A percentile compares a stretch with the other conserved stretches of the same genome.
These are phyloP conservation scores for Grosmannia clavigera DNA, from an alignment of 2,329 filamentous ascomycete species.

Conservation along the genomic window DNA sequence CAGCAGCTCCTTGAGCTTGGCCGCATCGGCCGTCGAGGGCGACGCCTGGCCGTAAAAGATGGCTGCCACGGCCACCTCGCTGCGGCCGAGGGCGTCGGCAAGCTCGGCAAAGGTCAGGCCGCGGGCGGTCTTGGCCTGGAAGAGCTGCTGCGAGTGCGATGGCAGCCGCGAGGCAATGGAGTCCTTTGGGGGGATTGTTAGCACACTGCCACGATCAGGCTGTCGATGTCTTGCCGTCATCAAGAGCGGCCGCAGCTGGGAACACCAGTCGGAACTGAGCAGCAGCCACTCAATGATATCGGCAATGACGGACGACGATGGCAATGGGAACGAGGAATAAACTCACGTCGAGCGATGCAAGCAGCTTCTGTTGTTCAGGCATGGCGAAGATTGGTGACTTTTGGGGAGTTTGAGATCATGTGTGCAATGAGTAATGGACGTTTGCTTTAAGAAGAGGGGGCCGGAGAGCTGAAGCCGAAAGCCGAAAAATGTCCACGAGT, in stretches of 20 bases:
- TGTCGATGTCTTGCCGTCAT: neutral
- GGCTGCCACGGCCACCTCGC: constrained; percentile 75
- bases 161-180: constrained; percentile 60
- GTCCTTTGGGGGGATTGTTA: constrained; percentile 29
- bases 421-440: neutral
- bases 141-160: constrained; percentile 57
- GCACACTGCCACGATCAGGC: neutral
- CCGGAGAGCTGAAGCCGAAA: neutral
- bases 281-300: no score
- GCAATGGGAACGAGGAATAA: neutral
- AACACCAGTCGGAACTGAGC: no score
- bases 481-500: neutral
- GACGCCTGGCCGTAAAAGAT: constrained; percentile 71
- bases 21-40: constrained; percentile 37
- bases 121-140: constrained; percentile 66
- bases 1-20: constrained; percentile 46
- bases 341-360: constrained; percentile 26
- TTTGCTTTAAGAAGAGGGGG: neutral
- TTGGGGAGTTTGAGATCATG: no score
- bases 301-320: neutral
- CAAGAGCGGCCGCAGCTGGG: neutral
- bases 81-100: constrained; percentile 57
- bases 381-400: constrained; percentile 7
- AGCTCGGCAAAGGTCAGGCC: constrained; percentile 71
- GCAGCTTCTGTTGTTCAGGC: constrained; percentile 14